A percentile compares a stretch with the other conserved stretches of the same genome.
Evolutionary conservation across 345 rosid species (phyloP).

Genomic region (Streptanthus diversifolius): DNA sequence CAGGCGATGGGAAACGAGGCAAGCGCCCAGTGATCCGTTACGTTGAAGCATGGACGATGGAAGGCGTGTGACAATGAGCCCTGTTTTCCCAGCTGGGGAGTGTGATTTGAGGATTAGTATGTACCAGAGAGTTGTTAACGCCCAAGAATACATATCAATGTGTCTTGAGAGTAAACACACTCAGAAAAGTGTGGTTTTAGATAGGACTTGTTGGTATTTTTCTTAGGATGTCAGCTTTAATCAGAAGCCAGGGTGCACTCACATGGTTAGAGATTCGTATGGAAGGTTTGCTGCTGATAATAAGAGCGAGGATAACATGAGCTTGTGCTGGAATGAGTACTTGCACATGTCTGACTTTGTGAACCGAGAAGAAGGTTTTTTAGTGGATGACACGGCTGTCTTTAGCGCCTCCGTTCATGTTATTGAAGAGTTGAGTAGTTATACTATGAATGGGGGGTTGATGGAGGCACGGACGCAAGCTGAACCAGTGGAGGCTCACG

Average conservation of each 20-base stretch:
- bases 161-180: conserved; percentile 95
- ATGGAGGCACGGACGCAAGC: too few relatives aligned
- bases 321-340: conserved; percentile 97
- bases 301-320: conserved; percentile 89
- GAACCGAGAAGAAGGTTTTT: conserved; percentile 65
- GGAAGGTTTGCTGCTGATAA: conserved; percentile 90
- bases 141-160: conserved; percentile 80
- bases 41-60: too few relatives aligned
- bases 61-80: too few relatives aligned
- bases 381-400: conserved; percentile 78
- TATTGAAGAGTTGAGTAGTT: conserved; percentile 73
- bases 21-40: too few relatives aligned
- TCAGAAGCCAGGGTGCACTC: conserved; percentile 82
- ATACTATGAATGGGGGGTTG: conserved; percentile 53
- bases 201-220: conserved; percentile 96
- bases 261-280: conserved; percentile 83
- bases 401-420: conserved; percentile 89
- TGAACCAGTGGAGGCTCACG: too few relatives aligned
- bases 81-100: conserved; percentile 92
- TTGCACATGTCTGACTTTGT: conserved; percentile 89
- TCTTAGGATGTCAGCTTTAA: conserved; percentile 92
- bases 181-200: conserved; percentile 54
- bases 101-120: conserved; percentile 88
- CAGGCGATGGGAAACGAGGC: too few relatives aligned
- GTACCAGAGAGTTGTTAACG: conserved; percentile 77